Evolutionary conservation across 495 filamentous ascomycete species (phyloP).

Genomic region (Opeltia flavorubescens): DNA sequence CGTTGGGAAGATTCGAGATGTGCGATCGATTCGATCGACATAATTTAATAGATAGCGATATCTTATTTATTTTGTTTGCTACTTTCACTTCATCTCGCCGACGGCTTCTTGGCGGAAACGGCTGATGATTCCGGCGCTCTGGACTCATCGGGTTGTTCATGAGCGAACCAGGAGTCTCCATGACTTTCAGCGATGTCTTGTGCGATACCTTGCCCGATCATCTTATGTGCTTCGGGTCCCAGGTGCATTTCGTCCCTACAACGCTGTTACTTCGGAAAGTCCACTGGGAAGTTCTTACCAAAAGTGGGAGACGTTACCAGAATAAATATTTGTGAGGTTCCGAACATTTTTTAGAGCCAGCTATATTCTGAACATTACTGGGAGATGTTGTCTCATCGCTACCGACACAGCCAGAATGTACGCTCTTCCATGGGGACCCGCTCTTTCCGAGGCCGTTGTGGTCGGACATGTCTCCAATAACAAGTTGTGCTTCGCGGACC

Average conservation of each 20-base stretch:
- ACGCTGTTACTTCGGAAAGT: constrained; percentile 4
- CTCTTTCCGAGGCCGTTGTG: constrained; percentile 29
- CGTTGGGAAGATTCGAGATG: too few relatives aligned
- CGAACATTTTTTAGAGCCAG: constrained; percentile 20
- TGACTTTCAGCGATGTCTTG: constrained; percentile 28
- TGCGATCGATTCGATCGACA: too few relatives aligned
- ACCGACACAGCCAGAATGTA: constrained; percentile 9
- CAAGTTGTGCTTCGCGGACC: constrained; percentile 32
- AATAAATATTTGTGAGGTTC: constrained; percentile 37
- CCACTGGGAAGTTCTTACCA: not conserved
- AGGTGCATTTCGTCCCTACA: constrained; percentile 39
- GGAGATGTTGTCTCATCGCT: constrained; percentile 1
- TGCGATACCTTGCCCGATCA: constrained; percentile 33
- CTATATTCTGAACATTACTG: not conserved
- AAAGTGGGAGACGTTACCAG: constrained; percentile 25
- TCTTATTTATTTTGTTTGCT: too few relatives aligned
- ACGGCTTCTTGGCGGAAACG: not conserved
- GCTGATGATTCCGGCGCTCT: not conserved
- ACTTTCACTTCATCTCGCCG: not conserved
- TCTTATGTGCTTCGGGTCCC: constrained; percentile 33
- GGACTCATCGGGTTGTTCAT: constrained; percentile 1
- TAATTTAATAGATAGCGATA: too few relatives aligned
- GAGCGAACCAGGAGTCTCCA: constrained; percentile 12
- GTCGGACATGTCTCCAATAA: constrained; percentile 27
- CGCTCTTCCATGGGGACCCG: constrained; percentile 24